Evolutionary conservation across 2,329 filamentous ascomycete genomes (phyloP).

Genomic region (Plenodomus biglobosus): DNA sequence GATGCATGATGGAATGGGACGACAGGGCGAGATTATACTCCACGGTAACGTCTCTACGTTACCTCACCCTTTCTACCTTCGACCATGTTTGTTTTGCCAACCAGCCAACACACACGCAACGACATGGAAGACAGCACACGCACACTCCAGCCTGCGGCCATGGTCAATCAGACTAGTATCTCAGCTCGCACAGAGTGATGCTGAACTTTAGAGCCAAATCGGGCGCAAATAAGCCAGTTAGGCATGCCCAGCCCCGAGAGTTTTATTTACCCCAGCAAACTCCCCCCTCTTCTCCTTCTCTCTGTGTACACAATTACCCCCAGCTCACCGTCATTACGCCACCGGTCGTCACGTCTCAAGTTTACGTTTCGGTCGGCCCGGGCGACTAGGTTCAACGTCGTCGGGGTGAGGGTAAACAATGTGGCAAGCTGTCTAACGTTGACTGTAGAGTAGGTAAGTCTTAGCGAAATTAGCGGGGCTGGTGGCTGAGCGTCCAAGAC

Average conservation of each 20-base stretch:
- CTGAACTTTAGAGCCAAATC: neutral
- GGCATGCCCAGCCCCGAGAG: neutral
- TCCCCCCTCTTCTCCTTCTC: too few species aligned
- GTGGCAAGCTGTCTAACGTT: too few species aligned
- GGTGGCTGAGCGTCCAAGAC: slow-evolving; percentile 3
- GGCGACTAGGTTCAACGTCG: neutral
- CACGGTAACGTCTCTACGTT: too few species aligned
- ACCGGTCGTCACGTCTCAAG: neutral
- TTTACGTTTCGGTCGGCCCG: neutral
- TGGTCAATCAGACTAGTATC: slow-evolving; percentile 1
- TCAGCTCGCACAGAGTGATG: slow-evolving; percentile 3
- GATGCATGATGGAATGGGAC: too few species aligned
- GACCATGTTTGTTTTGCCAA: too few species aligned
- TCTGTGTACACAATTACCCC: neutral
- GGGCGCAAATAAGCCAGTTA: too few species aligned
- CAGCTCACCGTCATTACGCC: neutral
- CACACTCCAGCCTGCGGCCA: slow-evolving; percentile 20
- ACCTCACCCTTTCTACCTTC: too few species aligned
- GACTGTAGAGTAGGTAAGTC: too few species aligned
- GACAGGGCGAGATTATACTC: too few species aligned
- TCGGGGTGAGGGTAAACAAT: neutral
- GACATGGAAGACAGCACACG: neutral
- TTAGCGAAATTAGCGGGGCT: slow-evolving; percentile 14
- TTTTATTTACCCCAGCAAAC: neutral
- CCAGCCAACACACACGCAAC: slow-evolving; percentile 8